Conservation (phyloP, 2,329 filamentous ascomycete species). For the Fusarium tanahbumbuense region DNA sequence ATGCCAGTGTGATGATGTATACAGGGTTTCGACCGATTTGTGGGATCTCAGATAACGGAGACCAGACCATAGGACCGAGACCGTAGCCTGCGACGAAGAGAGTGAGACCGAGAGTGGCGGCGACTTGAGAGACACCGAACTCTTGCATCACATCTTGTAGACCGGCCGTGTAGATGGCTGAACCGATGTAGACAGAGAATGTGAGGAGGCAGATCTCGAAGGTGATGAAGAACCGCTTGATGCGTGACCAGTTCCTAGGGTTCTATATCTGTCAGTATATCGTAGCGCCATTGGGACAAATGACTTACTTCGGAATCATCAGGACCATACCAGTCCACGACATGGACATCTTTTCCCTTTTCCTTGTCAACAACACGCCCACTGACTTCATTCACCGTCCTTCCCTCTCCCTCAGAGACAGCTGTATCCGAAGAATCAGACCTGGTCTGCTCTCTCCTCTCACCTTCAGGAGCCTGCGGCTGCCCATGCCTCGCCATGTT, state of each 20-base stretch:
- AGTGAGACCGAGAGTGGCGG: slow-evolving; percentile 2
- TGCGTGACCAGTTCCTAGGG: slow-evolving; percentile 6
- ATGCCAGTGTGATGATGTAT: slow-evolving; percentile 67
- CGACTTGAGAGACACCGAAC: slow-evolving; percentile 2
- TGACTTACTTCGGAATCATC: neutral
- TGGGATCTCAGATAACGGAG: slow-evolving; percentile 60
- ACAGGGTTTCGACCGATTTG: slow-evolving; percentile 64
- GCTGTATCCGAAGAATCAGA: neutral
- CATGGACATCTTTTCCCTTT: slow-evolving; percentile 1
- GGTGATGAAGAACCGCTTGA: slow-evolving; percentile 10
- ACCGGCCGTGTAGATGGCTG: slow-evolving; percentile 11
- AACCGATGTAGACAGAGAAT: slow-evolving; percentile 20
- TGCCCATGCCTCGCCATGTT: slow-evolving; percentile 10
- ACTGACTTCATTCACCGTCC: neutral
- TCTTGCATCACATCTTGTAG: slow-evolving; percentile 4
- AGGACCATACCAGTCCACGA: slow-evolving; percentile 9
- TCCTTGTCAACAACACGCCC: neutral
- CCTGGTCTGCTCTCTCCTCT: neutral
- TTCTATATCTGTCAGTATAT: neutral
- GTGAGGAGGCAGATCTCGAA: slow-evolving; percentile 20
- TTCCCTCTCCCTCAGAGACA: neutral
- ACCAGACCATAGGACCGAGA: slow-evolving; percentile 8
- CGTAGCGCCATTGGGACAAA: rapidly evolving
- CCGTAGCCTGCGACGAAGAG: slow-evolving; percentile 4
- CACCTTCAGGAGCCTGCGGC: neutral